A percentile compares a stretch with the other conserved stretches of the same genome.
These are phyloP conservation scores for Podospora didyma DNA, from an alignment of 495 filamentous ascomycete genomes.

Conservation along the genomic window DNA sequence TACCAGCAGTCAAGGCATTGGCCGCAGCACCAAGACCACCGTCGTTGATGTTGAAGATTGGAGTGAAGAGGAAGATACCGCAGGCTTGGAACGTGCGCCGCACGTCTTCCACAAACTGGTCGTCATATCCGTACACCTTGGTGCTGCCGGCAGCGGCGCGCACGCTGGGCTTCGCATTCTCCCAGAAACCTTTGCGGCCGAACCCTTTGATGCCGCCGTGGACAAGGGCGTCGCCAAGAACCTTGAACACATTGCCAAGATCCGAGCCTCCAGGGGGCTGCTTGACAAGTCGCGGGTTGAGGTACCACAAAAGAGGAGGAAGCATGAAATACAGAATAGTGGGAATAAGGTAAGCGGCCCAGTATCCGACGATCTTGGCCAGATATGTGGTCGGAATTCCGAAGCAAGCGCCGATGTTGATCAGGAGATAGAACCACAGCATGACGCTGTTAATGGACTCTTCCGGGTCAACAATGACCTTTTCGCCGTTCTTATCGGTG, in stretches of 20 bases:
- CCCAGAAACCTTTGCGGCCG: slow-evolving; percentile 55
- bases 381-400: slow-evolving; percentile 45
- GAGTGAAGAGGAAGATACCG: slow-evolving; percentile 53
- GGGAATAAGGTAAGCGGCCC: slow-evolving; percentile 67
- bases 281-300: slow-evolving; percentile 46
- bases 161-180: slow-evolving; percentile 54
- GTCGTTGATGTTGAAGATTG: slow-evolving; percentile 59
- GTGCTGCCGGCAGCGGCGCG: slow-evolving; percentile 45
- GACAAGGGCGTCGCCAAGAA: slow-evolving; percentile 45
- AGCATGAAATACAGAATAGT: slow-evolving; percentile 54
- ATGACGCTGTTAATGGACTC: slow-evolving; percentile 69
- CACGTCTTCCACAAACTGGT: slow-evolving; percentile 50
- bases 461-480: slow-evolving; percentile 70
- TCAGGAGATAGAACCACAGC: slow-evolving; percentile 63
- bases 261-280: slow-evolving; percentile 50
- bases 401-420: slow-evolving; percentile 70
- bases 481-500: slow-evolving; percentile 63
- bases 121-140: slow-evolving; percentile 36
- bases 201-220: slow-evolving; percentile 48
- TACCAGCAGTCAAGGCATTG: slow-evolving; percentile 54
- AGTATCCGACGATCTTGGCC: slow-evolving; percentile 58
- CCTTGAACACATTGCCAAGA: slow-evolving; percentile 50
- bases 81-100: slow-evolving; percentile 49
- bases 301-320: slow-evolving; percentile 44
- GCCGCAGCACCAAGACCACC: slow-evolving; percentile 40